Percentiles rank a stretch among this genome's conserved stretches.
phyloP scores from a whole-genome alignment of 148 eudicot genomes.

The Salicornia ramosissima region DNA sequence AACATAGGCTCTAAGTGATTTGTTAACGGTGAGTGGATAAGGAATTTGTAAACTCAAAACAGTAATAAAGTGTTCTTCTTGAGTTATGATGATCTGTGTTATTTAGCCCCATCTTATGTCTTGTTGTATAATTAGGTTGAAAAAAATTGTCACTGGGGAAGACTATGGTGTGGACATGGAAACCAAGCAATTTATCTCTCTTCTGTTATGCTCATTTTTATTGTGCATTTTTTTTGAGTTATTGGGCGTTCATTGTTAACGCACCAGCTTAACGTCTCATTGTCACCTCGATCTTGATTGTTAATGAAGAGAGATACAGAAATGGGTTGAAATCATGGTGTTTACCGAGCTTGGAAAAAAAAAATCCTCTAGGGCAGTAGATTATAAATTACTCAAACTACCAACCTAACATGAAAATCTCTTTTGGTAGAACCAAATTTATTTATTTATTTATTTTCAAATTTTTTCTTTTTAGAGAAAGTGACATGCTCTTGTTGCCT shows the following conservation, averaged over 20 bases:
- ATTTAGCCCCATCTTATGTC: neutral
- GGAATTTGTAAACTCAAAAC: neutral
- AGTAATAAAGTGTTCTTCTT: neutral
- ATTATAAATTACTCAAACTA: neutral
- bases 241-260: too few species aligned
- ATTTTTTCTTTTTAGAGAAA: too few species aligned
- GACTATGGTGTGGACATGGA: neutral
- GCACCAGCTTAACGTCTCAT: neutral
- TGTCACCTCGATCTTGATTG: neutral
- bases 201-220: neutral
- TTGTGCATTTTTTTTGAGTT: too few species aligned
- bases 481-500: neutral
- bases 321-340: neutral
- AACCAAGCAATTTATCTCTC: neutral
- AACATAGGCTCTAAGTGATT: neutral
- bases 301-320: neutral
- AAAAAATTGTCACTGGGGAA: neutral
- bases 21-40: neutral
- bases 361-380: too few species aligned
- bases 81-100: neutral
- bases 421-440: too few species aligned
- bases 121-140: neutral
- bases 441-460: too few species aligned
- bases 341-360: neutral
- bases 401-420: neutral